Evolutionary conservation across 176 grass and related monocot genomes (phyloP), one percentile per base, ranked within the genome.

Genomic region (Oryza australiensis): DNA sequence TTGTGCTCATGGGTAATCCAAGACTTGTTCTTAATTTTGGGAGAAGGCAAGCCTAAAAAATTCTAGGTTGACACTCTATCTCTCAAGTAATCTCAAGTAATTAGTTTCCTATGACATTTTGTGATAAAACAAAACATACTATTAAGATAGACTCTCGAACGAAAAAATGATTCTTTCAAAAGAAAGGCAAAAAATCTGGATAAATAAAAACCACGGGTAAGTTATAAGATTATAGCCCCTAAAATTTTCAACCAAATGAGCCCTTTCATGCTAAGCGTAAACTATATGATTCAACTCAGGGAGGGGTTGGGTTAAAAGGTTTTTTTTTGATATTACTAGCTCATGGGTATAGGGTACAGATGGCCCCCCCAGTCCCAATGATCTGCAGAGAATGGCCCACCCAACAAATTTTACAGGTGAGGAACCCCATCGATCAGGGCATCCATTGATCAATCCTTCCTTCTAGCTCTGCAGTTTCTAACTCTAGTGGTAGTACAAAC

Each of bases 361-460:
- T 34, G 59, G 60, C 13, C 69, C 35, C 60, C 23, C 29, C 0
- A 66, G 62, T 30, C 62, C 16, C 75, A 29, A 5, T 66, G 16
- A 65, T 78, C 16, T 30, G 42, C 59, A 66, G 43, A 14, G 41
- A 46, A 66, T 14, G 16, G 62, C 38, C 38, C 62, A 46, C 40
- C 8, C 38, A 78, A 42, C 12, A 77, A 78, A 37, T 27, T 18
- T 48, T 35, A 26, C 28, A 48, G 51, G 5, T 27, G 22, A 51
- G 38, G 28, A 73, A 64, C 53, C 11, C 18, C 51, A 55, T 55
- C 7, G 18, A 55, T 55, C 51, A n/a, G 51, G 55, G 55, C 20
- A 60, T 60, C 55, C 55, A 35, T 42, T 3, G 48, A 80, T 74
- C 29, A n/a, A 49, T 26, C 55, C 64, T 77, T 84, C 40, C 63